These are phyloP conservation scores for Hypomyces rosellus DNA, from an alignment of 2,329 filamentous ascomycete genomes.

Conservation along the genomic window DNA sequence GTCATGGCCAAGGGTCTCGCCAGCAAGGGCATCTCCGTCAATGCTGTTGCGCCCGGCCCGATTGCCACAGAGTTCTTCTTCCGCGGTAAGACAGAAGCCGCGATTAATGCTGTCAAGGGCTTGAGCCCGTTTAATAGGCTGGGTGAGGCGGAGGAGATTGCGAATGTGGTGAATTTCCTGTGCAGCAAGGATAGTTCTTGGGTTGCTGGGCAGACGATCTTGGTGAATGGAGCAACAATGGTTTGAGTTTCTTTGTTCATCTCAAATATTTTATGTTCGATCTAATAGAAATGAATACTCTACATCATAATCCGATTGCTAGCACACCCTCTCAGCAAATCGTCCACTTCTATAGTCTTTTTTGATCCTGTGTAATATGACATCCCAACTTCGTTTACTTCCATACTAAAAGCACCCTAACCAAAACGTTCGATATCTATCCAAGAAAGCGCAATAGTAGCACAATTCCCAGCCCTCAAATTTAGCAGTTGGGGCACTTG, in stretches of 20 bases:
- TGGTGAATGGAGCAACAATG: slow-evolving; percentile 16
- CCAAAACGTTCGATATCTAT: too few relatives aligned
- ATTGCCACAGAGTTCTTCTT: slow-evolving; percentile 52
- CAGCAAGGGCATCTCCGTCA: slow-evolving; percentile 42
- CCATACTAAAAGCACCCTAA: too few relatives aligned
- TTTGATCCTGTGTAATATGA: too few relatives aligned
- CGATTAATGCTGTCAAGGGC: slow-evolving; percentile 34
- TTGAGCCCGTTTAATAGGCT: slow-evolving; percentile 16
- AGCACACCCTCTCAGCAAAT: too few relatives aligned
- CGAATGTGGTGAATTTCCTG: slow-evolving; percentile 16
- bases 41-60: slow-evolving; percentile 36
- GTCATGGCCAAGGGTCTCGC: slow-evolving; percentile 50
- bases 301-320: too few relatives aligned
- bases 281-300: too few relatives aligned
- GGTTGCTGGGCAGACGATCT: slow-evolving; percentile 16
- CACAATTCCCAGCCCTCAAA: too few relatives aligned
- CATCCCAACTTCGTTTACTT: too few relatives aligned
- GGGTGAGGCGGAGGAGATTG: slow-evolving; percentile 16
- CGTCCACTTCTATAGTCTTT: too few relatives aligned
- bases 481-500: not conserved
- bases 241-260: not conserved
- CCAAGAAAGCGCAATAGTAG: too few relatives aligned
- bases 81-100: slow-evolving; percentile 40
- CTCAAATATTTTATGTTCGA: too few relatives aligned
- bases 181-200: slow-evolving; percentile 15